These are phyloP conservation scores for Lactarius hengduanensis DNA, from an alignment of 768 basidiomycete species.

Conservation along the genomic window DNA sequence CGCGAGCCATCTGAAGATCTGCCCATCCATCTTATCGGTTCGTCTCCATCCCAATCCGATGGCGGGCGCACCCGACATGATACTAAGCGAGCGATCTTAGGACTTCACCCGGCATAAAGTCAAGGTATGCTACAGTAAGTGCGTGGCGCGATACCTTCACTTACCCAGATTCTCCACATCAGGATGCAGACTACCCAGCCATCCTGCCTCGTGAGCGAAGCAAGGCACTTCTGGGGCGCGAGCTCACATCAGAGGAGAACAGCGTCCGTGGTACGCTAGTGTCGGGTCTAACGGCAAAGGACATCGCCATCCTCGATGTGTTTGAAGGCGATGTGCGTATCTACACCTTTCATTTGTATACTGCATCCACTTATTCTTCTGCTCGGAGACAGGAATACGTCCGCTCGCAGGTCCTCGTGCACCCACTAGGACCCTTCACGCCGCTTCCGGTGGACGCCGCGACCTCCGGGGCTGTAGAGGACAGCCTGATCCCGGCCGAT, in stretches of 20 bases:
- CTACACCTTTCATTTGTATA: background rate
- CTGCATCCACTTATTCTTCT: background rate
- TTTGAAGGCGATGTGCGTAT: constrained; percentile 78
- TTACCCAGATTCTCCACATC: background rate
- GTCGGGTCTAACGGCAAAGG: constrained; percentile 59
- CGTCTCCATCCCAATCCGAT: constrained; percentile 31
- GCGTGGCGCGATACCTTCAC: background rate
- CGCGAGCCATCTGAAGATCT: constrained; percentile 60
- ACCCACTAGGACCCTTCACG: constrained; percentile 50
- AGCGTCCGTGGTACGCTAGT: constrained; percentile 81
- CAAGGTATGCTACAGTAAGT: constrained; percentile 43
- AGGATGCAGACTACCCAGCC: constrained; percentile 82
- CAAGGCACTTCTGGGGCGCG: constrained; percentile 36
- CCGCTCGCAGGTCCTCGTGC: constrained; percentile 51
- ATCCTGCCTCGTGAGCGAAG: constrained; percentile 61
- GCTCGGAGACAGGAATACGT: constrained; percentile 64
- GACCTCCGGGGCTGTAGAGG: constrained; percentile 30
- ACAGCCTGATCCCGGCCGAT: constrained; percentile 39
- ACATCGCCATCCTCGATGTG: constrained; percentile 66
- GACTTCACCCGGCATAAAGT: constrained; percentile 82
- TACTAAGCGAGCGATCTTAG: constrained; percentile 37
- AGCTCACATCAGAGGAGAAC: constrained; percentile 58
- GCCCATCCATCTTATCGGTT: constrained; percentile 74
- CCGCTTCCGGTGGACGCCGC: constrained; percentile 30
- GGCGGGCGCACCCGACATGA: background rate